A percentile compares a stretch with the other conserved stretches of the same genome.
These are phyloP conservation scores for Lophiostoma macrostomum DNA, from an alignment of 495 filamentous ascomycete species.

Conservation along the genomic window DNA sequence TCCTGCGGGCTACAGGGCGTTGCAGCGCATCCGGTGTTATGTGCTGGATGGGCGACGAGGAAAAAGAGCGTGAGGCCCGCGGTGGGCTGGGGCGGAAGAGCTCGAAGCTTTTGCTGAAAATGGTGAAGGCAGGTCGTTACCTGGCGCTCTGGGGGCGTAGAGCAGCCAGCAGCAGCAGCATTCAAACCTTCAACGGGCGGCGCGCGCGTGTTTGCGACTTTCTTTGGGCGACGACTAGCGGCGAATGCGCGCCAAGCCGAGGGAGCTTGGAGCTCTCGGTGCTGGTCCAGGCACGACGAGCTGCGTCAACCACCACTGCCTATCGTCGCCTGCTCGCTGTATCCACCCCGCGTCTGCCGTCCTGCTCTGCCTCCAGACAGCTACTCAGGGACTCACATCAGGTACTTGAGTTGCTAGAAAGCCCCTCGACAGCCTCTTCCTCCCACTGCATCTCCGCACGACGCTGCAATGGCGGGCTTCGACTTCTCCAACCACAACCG, in stretches of 20 bases:
- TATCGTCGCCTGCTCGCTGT: background rate
- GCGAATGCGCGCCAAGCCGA: background rate
- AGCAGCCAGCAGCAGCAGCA: constrained; percentile 31
- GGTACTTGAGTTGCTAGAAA: no score
- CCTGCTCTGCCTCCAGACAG: background rate
- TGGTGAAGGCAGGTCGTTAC: constrained; percentile 9
- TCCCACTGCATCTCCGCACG: background rate
- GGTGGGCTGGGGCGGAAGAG: constrained; percentile 30
- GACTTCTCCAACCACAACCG: constrained; percentile 99
- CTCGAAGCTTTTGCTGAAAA: constrained; percentile 27
- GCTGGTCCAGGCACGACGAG: constrained; percentile 21
- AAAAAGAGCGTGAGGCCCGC: constrained; percentile 29
- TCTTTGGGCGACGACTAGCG: background rate
- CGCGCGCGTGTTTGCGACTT: background rate
- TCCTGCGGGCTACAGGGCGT: constrained; percentile 26
- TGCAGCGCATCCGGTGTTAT: constrained; percentile 24
- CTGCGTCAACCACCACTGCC: constrained; percentile 13
- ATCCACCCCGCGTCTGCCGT: background rate
- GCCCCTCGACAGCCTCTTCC: background rate
- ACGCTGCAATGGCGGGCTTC: constrained; percentile 80
- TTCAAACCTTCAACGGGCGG: constrained; percentile 19
- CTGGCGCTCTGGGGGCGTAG: constrained; percentile 21
- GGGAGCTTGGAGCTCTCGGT: background rate
- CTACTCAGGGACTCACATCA: no score
- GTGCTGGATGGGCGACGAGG: constrained; percentile 3